These are phyloP conservation scores for Solidago caesia DNA, from an alignment of 129 eudicot genomes.

Conservation along the genomic window DNA sequence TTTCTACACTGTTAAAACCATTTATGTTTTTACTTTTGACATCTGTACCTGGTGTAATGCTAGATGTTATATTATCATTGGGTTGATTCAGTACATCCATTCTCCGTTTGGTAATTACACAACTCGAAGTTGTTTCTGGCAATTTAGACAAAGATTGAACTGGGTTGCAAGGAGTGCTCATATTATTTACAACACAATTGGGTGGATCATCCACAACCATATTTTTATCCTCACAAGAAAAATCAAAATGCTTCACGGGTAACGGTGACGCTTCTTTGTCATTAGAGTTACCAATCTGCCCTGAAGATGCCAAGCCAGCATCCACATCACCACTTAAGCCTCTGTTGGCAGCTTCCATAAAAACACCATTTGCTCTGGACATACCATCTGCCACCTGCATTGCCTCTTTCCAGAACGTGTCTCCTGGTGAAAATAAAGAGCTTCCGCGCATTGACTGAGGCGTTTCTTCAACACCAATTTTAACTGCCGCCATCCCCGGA, in stretches of 20 bases:
- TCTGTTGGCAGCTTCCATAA: background rate
- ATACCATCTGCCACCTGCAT: constrained; percentile 81
- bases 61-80: constrained; percentile 29
- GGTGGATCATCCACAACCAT: constrained; percentile 28
- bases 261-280: constrained; percentile 74
- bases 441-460: constrained; percentile 79
- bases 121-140: constrained; percentile 32
- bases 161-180: constrained; percentile 22
- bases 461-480: constrained; percentile 50
- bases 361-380: constrained; percentile 25
- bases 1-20: constrained; percentile 34
- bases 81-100: constrained; percentile 25
- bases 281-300: constrained; percentile 33
- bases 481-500: constrained; percentile 44
- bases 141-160: constrained; percentile 30
- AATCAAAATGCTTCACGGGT: constrained; percentile 91
- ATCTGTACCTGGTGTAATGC: constrained; percentile 41
- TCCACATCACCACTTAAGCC: background rate
- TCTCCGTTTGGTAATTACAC: constrained; percentile 33
- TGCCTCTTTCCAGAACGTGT: constrained; percentile 94
- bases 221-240: constrained; percentile 62
- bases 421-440: constrained; percentile 91
- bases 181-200: constrained; percentile 23
- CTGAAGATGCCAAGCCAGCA: constrained; percentile 37
- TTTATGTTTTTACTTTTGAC: constrained; percentile 15